Evolutionary conservation across 768 basidiomycete species (phyloP), one percentile per base, ranked within the genome.

Genomic region (Dictyophora rubrovolvata): DNA sequence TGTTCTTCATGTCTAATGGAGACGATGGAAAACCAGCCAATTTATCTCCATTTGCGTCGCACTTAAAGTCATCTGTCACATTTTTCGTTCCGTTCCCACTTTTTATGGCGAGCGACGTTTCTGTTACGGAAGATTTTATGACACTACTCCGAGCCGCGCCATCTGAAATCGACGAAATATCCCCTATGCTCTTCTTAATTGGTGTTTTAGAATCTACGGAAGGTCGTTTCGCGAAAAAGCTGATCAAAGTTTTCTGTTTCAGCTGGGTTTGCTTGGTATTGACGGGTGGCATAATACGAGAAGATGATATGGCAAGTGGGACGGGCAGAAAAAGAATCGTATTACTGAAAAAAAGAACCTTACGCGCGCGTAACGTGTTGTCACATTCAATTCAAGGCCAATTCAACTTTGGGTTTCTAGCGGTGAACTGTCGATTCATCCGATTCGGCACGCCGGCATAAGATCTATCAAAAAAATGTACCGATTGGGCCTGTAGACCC

Each of bases 231-330:
- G 65, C 71, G 62, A 89, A 87, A 71, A 81, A 90, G 4, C 83
- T 79, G 68, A 82, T 82, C 9, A 89, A 75, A 64, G 83, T 87
- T 66, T 87, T 89, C 68, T 89, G 88, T 63, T 85, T 87, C 70
- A 75, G 69, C 67, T 59, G 55, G 4, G 49, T 28, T 20, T 57
- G 58, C 48, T 62, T 53, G 16, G 37, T 16, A 35, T 62, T 60
- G n/a, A 34, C 10, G 18, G 59, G 46, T 28, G 28, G 28, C 28
- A 28, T 28, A 28, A 28, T 28, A 28, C 4, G 28, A 3, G 28
- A 28, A 28, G 28, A 28, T 28, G 28, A 28, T 28, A 28, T 28
- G 28, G 28, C 28, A 7, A 28, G 28, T n/a, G n/a, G n/a, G n/a
- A n/a, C n/a, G n/a, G n/a, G n/a, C n/a, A n/a, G n/a, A n/a, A n/a